Conservation (phyloP, 495 filamentous ascomycete genomes). For the Aspergillus olivimuriae region DNA sequence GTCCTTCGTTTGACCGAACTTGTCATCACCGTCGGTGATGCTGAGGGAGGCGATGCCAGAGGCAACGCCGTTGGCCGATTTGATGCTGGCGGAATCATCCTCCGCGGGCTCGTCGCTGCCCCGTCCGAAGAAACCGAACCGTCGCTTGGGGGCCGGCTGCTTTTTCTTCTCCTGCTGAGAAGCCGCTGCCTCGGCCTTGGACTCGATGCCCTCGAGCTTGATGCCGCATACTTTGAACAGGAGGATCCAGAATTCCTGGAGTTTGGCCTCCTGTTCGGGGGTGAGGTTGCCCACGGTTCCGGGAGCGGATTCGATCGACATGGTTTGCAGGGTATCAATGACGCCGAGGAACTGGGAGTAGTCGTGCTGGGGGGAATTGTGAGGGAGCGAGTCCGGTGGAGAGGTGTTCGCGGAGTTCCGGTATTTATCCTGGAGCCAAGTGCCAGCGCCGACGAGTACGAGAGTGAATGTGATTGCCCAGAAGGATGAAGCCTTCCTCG, state of each 20-base stretch:
- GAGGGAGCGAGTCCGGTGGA: slow-evolving; percentile 2
- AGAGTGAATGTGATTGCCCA: slow-evolving; percentile 35
- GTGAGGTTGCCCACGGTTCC: slow-evolving; percentile 87
- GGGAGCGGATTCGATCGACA: slow-evolving; percentile 44
- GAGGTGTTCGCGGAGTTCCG: slow-evolving; percentile 10
- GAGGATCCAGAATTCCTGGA: slow-evolving; percentile 79
- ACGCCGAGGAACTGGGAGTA: slow-evolving; percentile 31
- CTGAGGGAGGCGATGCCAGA: slow-evolving; percentile 25
- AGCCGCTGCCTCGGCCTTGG: slow-evolving; percentile 12
- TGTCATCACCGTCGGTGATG: slow-evolving; percentile 67
- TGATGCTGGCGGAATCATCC: slow-evolving; percentile 33
- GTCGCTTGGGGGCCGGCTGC: slow-evolving; percentile 64
- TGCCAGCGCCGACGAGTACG: slow-evolving; percentile 26
- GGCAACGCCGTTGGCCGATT: slow-evolving; percentile 28
- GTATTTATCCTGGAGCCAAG: slow-evolving; percentile 33
- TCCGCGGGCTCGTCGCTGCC: slow-evolving; percentile 52
- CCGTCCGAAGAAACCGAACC: slow-evolving; percentile 55
- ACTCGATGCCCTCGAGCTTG: slow-evolving; percentile 25
- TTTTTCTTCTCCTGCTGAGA: slow-evolving; percentile 50
- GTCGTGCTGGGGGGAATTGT: slow-evolving; percentile 3
- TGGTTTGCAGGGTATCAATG: slow-evolving; percentile 36
- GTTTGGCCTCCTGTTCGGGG: slow-evolving; percentile 77
- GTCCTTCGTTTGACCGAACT: slow-evolving; percentile 84
- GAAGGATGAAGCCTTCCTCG: slow-evolving; percentile 32
- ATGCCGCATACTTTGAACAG: slow-evolving; percentile 78